Evolutionary conservation across 139 green algal genomes (phyloP).

Genomic region (Chlamydomonas urium): DNA sequence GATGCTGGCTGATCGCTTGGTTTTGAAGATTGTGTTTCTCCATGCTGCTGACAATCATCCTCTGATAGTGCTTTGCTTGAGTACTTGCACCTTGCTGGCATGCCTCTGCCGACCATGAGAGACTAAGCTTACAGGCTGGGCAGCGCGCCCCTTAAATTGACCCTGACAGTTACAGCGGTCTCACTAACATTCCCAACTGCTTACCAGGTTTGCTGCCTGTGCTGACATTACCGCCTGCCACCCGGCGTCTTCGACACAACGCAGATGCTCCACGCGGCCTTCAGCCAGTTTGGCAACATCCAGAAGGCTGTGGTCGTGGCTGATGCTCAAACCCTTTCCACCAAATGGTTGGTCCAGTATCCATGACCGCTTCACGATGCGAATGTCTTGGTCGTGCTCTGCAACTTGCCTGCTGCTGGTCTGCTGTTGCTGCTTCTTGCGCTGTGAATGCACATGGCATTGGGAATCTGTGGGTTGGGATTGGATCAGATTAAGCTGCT

Average conservation of each 20-base stretch:
- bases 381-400: too few relatives aligned
- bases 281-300: constrained; percentile 32
- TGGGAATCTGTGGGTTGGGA: too few relatives aligned
- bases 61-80: not conserved
- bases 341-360: constrained; percentile 36
- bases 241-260: not conserved
- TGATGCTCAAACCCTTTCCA: constrained; percentile 28
- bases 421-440: not conserved
- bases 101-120: not conserved
- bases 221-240: not conserved
- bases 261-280: constrained; percentile 33
- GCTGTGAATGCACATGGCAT: not conserved
- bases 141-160: too few relatives aligned
- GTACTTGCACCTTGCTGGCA: not conserved
- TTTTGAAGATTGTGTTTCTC: not conserved
- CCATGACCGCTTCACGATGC: too few relatives aligned
- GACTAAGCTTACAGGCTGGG: not conserved
- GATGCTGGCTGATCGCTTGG: not conserved
- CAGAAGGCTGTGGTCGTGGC: constrained; percentile 29
- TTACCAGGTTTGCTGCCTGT: not conserved
- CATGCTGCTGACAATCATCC: not conserved
- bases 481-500: too few relatives aligned
- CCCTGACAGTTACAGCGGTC: too few relatives aligned
- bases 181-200: too few relatives aligned
- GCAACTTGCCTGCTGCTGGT: not conserved